These are phyloP conservation scores for Mollisiaceae sp. DNA, from an alignment of 2,329 filamentous ascomycete species.

Conservation along the genomic window DNA sequence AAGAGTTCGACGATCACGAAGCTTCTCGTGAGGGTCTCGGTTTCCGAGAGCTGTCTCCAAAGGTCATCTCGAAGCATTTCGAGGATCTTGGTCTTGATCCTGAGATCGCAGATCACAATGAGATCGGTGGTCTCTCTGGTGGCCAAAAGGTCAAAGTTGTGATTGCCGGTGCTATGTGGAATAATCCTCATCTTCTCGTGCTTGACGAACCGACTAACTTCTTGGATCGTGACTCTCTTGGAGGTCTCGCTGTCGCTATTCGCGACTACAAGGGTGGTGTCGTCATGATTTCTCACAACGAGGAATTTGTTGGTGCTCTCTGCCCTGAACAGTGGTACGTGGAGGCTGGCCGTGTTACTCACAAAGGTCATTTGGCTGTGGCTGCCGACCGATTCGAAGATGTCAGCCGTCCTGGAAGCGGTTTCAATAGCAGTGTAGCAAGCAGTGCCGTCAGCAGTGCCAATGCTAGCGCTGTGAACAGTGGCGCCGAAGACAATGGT, in stretches of 20 bases:
- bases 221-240: slow-evolving; percentile 96
- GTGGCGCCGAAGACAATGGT: slow-evolving; percentile 80
- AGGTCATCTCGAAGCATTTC: slow-evolving; percentile 96
- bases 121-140: slow-evolving; percentile 93
- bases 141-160: slow-evolving; percentile 99
- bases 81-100: slow-evolving; percentile 95
- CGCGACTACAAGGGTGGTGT: slow-evolving; percentile 98
- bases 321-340: slow-evolving; percentile 98
- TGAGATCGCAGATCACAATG: slow-evolving; percentile 98
- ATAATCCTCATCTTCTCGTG: slow-evolving; percentile 96
- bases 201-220: slow-evolving; percentile 99
- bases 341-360: slow-evolving; percentile 82
- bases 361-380: slow-evolving; percentile 78
- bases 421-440: slow-evolving; percentile 62
- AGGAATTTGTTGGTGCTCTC: slow-evolving; percentile 95
- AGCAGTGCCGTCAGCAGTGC: slow-evolving; percentile 62
- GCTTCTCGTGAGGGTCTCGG: slow-evolving; percentile 97
- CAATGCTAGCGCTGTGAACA: slow-evolving; percentile 71
- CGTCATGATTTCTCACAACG: slow-evolving; percentile 99
- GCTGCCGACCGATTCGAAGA: slow-evolving; percentile 88
- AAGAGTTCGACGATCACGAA: slow-evolving; percentile 99
- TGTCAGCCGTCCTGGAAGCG: slow-evolving; percentile 66
- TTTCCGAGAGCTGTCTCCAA: slow-evolving; percentile 90
- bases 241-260: slow-evolving; percentile 95
- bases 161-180: slow-evolving; percentile 95